Base-by-base conservation (phyloP, 116 monocot genomes). In the Papilionanthe hybrid region DNA sequence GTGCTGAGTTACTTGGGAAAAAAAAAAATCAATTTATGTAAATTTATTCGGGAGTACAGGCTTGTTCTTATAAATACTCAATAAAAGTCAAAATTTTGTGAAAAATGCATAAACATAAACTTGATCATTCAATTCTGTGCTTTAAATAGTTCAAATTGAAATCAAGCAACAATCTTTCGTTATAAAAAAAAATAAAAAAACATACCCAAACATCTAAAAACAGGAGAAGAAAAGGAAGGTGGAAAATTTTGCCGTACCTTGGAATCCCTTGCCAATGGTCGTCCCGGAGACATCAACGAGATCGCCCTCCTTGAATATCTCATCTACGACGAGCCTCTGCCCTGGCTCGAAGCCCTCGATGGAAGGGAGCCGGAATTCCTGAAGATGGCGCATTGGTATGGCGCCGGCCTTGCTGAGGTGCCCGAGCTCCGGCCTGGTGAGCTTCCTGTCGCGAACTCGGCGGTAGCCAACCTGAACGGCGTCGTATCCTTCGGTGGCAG, bases 231-330 rank as follows among this genome's bases (percentile, higher is more conserved):
- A 37, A 20, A 28, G 41, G 13, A 29, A 13, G 6, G 1, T 43
- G 19, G n/a, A 44, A 22, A 11, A 29, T 73, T 12, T 0, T 18
- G 11, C 44, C 20, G n/a, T 44, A 97, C 97, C 97, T 92, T 97
- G 97, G 80, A 97, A 97, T 2, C 97, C 97, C 79, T 97, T 97
- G 56, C 97, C 97, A 22, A 97, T 97, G 73, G 91, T 82, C 10
- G 73, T 87, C 42, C 92, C 92, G 37, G 91, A 92, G 63, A 97
- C 91, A 48, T 97, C 97, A 9, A 97, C 92, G 67, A 97, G 87
- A 79, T 97, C 97, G 0, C 94, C 94, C 79, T 94, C 97, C 79
- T 91, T 97, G 83, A 97, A 92, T 55, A 97, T 79, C n/a, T 94
- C 89, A 41, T 91, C 91, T 27, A 97, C 19, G 25, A 55, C 83